Percentiles rank a stretch among this genome's conserved stretches.
Evolutionary conservation across 2,329 filamentous ascomycete species (phyloP).

Genomic region (Neopestalotiopsis sp.): DNA sequence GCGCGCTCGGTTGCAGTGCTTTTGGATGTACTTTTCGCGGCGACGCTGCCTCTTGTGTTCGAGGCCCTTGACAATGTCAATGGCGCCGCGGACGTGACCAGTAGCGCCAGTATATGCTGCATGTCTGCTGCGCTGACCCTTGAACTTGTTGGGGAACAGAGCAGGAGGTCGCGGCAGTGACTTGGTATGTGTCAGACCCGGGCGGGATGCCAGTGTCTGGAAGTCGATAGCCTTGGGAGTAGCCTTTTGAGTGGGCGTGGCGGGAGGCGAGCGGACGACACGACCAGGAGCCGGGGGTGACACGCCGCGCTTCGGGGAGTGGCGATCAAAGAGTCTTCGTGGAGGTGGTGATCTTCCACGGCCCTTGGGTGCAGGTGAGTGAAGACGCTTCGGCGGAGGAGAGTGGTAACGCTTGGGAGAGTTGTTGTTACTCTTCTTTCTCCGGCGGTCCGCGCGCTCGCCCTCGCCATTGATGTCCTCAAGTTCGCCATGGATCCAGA

Average conservation of each 20-base stretch:
- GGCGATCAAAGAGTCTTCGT: slow-evolving; percentile 65
- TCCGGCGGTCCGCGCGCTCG: slow-evolving; percentile 52
- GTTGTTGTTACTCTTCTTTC: slow-evolving; percentile 53
- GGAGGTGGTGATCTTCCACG: slow-evolving; percentile 64
- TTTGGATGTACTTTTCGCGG: slow-evolving; percentile 72
- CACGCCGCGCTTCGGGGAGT: slow-evolving; percentile 58
- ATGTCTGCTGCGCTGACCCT: slow-evolving; percentile 45
- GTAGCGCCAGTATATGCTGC: slow-evolving; percentile 45
- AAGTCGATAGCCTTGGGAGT: slow-evolving; percentile 44
- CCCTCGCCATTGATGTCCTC: slow-evolving; percentile 69
- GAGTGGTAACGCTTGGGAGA: slow-evolving; percentile 70
- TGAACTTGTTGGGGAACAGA: slow-evolving; percentile 64
- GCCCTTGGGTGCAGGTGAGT: slow-evolving; percentile 56
- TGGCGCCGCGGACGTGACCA: slow-evolving; percentile 84
- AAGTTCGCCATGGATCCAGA: slow-evolving; percentile 75
- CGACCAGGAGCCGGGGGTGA: slow-evolving; percentile 71
- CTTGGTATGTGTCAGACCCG: slow-evolving; percentile 77
- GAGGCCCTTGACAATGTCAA: slow-evolving; percentile 95
- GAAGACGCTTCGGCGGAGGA: slow-evolving; percentile 53
- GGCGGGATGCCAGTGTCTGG: slow-evolving; percentile 60
- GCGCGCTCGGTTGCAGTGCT: slow-evolving; percentile 83
- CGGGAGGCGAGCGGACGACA: slow-evolving; percentile 51
- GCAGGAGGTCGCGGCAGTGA: slow-evolving; percentile 84
- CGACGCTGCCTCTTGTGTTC: slow-evolving; percentile 93
- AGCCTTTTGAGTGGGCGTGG: slow-evolving; percentile 46